Percentiles rank a stretch among this genome's conserved stretches.
These are phyloP conservation scores for Neoboletus subvelutipes DNA, from an alignment of 768 basidiomycete genomes.

Conservation along the genomic window DNA sequence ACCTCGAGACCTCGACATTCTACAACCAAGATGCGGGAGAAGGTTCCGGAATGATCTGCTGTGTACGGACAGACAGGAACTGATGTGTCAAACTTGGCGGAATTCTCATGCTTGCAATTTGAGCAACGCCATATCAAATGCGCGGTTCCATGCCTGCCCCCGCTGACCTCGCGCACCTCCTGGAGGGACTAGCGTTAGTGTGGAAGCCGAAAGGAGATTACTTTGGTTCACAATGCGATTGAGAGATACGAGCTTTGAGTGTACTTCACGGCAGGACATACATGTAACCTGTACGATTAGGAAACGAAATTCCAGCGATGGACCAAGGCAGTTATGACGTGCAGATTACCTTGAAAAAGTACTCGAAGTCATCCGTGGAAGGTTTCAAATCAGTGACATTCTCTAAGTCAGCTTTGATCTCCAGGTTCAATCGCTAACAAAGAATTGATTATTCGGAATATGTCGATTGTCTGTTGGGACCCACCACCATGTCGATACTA, in stretches of 20 bases:
- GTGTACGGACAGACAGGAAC: constrained; percentile 54
- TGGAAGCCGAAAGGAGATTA: neutral
- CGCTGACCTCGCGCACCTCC: constrained; percentile 67
- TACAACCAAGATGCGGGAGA: constrained; percentile 63
- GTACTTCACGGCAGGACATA: constrained; percentile 73
- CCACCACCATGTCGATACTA: constrained; percentile 48
- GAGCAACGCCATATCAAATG: constrained; percentile 83
- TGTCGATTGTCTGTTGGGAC: constrained; percentile 22
- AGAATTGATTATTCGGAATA: neutral
- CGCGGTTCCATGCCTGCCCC: constrained; percentile 66
- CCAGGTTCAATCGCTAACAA: constrained; percentile 55
- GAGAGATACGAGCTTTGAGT: constrained; percentile 68
- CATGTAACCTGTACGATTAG: constrained; percentile 60
- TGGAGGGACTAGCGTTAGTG: constrained; percentile 29
- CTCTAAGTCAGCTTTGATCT: constrained; percentile 79
- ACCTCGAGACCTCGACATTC: constrained; percentile 91
- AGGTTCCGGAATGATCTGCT: constrained; percentile 57
- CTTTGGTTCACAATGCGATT: constrained; percentile 57
- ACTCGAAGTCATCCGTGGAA: constrained; percentile 68
- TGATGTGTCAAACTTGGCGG: constrained; percentile 70
- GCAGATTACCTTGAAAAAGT: constrained; percentile 65
- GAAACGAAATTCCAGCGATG: neutral
- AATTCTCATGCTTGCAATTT: constrained; percentile 76
- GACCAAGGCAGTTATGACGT: neutral
- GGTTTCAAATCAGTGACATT: constrained; percentile 72